A percentile compares a stretch with the other conserved stretches of the same genome.
Conservation (phyloP, 805 yeast species). For the Vanderwaltozyma polyspora region DNA sequence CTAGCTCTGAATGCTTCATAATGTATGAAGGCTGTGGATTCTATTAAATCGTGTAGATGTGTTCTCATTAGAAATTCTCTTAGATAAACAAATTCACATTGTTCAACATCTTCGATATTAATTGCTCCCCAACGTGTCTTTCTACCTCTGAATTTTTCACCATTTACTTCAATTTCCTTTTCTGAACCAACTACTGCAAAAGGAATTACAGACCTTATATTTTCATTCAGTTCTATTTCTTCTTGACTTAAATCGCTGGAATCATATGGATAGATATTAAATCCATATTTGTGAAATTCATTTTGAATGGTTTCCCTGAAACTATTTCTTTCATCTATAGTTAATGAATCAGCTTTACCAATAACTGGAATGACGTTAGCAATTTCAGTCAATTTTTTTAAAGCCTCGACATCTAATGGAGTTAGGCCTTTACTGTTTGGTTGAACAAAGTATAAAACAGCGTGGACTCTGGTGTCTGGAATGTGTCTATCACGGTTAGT, state of each 20-base stretch:
- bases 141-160: conserved; percentile 78
- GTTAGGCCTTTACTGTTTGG: conserved; percentile 83
- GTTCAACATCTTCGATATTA: conserved; percentile 86
- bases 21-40: conserved; percentile 76
- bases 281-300: conserved; percentile 61
- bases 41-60: conserved; percentile 90
- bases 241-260: conserved; percentile 56
- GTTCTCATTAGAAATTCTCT: conserved; percentile 92
- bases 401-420: conserved; percentile 69
- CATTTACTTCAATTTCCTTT: conserved; percentile 60
- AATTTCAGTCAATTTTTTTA: conserved; percentile 76
- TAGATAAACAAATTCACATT: conserved; percentile 90
- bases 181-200: conserved; percentile 94
- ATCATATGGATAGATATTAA: conserved; percentile 80
- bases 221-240: conserved; percentile 61
- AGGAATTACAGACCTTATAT: conserved; percentile 70
- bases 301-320: conserved; percentile 69
- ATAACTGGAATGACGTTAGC: conserved; percentile 92
- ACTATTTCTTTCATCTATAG: conserved; percentile 68
- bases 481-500: conserved; percentile 82
- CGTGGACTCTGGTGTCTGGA: conserved; percentile 85
- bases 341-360: conserved; percentile 86
- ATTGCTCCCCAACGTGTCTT: conserved; percentile 90
- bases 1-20: conserved; percentile 90
- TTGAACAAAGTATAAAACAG: conserved; percentile 80